Base-by-base conservation (phyloP, 805 yeast species). In the Blastobotrys attinorum region DNA sequence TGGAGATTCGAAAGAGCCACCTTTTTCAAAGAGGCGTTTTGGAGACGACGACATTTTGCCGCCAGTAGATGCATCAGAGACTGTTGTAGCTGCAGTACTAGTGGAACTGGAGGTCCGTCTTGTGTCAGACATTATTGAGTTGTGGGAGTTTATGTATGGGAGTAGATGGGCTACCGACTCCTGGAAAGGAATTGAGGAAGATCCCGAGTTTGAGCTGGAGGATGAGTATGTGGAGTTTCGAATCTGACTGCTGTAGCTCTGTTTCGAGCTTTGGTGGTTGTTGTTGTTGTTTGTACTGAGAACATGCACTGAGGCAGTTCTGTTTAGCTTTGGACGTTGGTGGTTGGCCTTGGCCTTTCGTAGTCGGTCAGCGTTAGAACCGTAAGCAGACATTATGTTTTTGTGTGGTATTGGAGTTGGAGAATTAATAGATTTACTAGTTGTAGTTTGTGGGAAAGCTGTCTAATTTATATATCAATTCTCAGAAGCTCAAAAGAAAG, bases 281-380 rank as follows among this genome's bases (percentile, higher is more conserved):
- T 31, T 31, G 36, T 3, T 17, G n/a, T 13, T 13, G 29, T 22
- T 16, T 10, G n/a, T 22, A 13, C 15, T 16, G 21, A 37, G 39
- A n/a, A n/a, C 16, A 25, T 4, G 16, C 3, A 22, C 13, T 3
- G 39, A 37, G 4, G 15, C 29, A 16, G 27, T 18, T 18, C 18
- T 22, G 31, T 22, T 22, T 13, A 37, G 25, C 22, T 25, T 11
- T 20, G 39, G 39, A 21, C 31, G 11, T 16, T 41, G 22, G 3
- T 44, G 39, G 22, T 40, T 29, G 22, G 34, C 45, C n/a, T 40
- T 22, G 31, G 44, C 47, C 32, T 42, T 36, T 34, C 31, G 35
- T 18, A 45, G 31, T 36, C 47, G 40, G 29, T 45, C 47, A 11
- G 41, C 21, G 31, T 45, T 45, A 23, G 17, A 25, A 17, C 44